These are phyloP conservation scores for Phlebiopsis flavidoalba DNA, from an alignment of 768 basidiomycete species.

Conservation along the genomic window DNA sequence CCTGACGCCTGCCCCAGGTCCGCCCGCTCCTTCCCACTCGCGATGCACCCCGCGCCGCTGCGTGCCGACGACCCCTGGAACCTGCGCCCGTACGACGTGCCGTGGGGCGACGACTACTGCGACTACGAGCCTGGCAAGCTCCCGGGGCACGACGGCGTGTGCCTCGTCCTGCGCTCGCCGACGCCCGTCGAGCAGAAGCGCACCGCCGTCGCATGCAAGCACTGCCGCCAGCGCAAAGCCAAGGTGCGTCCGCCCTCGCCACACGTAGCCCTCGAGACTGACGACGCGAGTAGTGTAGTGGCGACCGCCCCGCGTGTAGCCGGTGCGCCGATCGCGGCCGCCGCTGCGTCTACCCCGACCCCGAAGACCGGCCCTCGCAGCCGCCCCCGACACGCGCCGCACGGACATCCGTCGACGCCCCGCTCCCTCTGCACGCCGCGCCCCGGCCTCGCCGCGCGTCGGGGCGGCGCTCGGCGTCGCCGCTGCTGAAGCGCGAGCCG, in stretches of 20 bases:
- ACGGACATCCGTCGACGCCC: neutral
- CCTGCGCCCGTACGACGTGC: slow-evolving; percentile 34
- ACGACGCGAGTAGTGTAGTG: slow-evolving; percentile 27
- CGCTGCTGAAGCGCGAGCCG: neutral
- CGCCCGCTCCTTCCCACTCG: neutral
- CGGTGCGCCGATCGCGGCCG: slow-evolving; percentile 31
- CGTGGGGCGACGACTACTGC: slow-evolving; percentile 32
- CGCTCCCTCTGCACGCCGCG: neutral
- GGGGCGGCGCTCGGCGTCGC: neutral
- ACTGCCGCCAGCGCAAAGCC: slow-evolving; percentile 35
- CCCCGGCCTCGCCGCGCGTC: neutral
- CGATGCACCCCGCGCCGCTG: neutral
- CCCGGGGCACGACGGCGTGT: slow-evolving; percentile 33
- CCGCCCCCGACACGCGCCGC: neutral
- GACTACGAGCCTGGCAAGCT: slow-evolving; percentile 28
- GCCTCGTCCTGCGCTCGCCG: slow-evolving; percentile 34
- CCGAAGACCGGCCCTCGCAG: slow-evolving; percentile 14
- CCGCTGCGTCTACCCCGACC: slow-evolving; percentile 25
- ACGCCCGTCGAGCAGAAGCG: slow-evolving; percentile 33
- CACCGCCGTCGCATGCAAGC: slow-evolving; percentile 32
- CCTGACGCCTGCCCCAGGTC: neutral
- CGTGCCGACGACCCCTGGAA: slow-evolving; percentile 29
- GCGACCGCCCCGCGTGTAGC: slow-evolving; percentile 29
- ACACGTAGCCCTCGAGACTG: neutral
- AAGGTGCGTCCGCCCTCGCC: slow-evolving; percentile 24